A percentile compares a stretch with the other conserved stretches of the same genome.
These are phyloP conservation scores for Saturnispora halmiae DNA, from an alignment of 805 yeast genomes.

Conservation along the genomic window DNA sequence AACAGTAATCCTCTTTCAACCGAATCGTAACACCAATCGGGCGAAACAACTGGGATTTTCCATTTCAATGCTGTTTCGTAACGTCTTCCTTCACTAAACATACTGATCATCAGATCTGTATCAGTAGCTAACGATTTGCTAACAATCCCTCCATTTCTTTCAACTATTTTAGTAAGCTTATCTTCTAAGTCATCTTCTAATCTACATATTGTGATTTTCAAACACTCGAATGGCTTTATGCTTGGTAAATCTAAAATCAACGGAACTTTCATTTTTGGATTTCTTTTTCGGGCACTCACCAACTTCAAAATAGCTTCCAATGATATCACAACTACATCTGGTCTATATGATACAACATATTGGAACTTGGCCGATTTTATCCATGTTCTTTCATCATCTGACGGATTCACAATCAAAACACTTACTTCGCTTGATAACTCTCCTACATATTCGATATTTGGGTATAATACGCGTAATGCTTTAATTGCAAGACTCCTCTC, in stretches of 20 bases:
- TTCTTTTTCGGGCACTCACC: conserved; percentile 34
- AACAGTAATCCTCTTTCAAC: conserved; percentile 36
- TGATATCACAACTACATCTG: conserved; percentile 48
- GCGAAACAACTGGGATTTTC: conserved; percentile 47
- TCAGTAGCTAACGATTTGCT: conserved; percentile 40
- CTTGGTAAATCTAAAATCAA: conserved; percentile 7
- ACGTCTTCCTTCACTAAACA: conserved; percentile 43
- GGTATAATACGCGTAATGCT: conserved; percentile 14
- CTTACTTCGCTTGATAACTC: conserved; percentile 24
- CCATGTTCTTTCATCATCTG: conserved; percentile 19
- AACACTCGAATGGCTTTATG: conserved; percentile 36
- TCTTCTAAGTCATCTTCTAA: conserved; percentile 15
- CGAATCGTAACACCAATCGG: conserved; percentile 43
- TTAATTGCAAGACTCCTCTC: conserved; percentile 16
- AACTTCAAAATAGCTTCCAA: conserved; percentile 47
- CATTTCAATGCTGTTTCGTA: conserved; percentile 45
- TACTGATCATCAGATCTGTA: conserved; percentile 39
- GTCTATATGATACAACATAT: conserved; percentile 40
- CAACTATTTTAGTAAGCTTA: conserved; percentile 29
- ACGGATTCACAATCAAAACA: conserved; percentile 21
- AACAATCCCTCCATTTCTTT: conserved; percentile 39
- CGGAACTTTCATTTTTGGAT: conserved; percentile 5
- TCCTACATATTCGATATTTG: conserved; percentile 16
- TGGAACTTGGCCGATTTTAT: conserved; percentile 42
- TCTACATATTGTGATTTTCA: conserved; percentile 34